These are phyloP conservation scores for Coemansia sp. DNA, from an alignment of 192 early-diverging fungal genomes.

Conservation along the genomic window DNA sequence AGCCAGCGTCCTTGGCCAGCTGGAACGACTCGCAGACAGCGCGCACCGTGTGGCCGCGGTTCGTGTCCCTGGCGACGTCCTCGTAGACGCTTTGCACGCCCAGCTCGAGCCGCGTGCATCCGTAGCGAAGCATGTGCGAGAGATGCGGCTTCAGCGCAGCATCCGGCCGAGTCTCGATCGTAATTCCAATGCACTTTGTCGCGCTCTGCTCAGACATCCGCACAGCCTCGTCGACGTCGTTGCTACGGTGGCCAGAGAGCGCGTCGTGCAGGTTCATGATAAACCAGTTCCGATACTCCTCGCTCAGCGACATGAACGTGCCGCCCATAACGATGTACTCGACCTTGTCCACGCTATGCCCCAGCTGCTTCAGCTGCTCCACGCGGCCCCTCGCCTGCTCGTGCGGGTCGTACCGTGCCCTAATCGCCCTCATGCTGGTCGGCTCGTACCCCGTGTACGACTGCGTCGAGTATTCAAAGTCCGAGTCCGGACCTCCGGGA, in stretches of 20 bases:
- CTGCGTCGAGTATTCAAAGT: slow-evolving; percentile 99
- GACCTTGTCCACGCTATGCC: slow-evolving; percentile 97
- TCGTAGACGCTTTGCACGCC: slow-evolving; percentile 99
- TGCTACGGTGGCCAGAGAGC: slow-evolving; percentile 87
- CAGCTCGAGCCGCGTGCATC: slow-evolving; percentile 97
- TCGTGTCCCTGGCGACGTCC: slow-evolving; percentile 99
- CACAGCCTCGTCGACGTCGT: slow-evolving; percentile 97
- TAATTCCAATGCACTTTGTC: slow-evolving; percentile 99
- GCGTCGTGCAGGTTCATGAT: slow-evolving; percentile 97
- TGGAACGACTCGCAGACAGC: slow-evolving; percentile 98
- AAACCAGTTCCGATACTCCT: slow-evolving; percentile 98
- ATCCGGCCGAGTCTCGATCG: slow-evolving; percentile 98
- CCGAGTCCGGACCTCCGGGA: slow-evolving; percentile 98
- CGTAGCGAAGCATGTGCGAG: slow-evolving; percentile 98
- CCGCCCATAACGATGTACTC: slow-evolving; percentile 99
- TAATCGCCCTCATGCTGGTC: slow-evolving; percentile 97
- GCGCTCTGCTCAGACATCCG: slow-evolving; percentile 94
- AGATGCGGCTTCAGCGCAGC: slow-evolving; percentile 98
- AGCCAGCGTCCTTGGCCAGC: slow-evolving; percentile 96
- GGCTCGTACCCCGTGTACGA: slow-evolving; percentile 99
- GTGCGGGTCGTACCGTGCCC: slow-evolving; percentile 96
- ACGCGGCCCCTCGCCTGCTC: slow-evolving; percentile 94
- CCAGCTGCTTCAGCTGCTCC: slow-evolving; percentile 91
- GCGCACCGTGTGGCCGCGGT: slow-evolving; percentile 96
- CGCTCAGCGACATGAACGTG: slow-evolving; percentile 96